A percentile compares a stretch with the other conserved stretches of the same genome.
These are phyloP conservation scores for Metarhizium brunneum DNA, from an alignment of 2,329 filamentous ascomycete species.

Conservation along the genomic window DNA sequence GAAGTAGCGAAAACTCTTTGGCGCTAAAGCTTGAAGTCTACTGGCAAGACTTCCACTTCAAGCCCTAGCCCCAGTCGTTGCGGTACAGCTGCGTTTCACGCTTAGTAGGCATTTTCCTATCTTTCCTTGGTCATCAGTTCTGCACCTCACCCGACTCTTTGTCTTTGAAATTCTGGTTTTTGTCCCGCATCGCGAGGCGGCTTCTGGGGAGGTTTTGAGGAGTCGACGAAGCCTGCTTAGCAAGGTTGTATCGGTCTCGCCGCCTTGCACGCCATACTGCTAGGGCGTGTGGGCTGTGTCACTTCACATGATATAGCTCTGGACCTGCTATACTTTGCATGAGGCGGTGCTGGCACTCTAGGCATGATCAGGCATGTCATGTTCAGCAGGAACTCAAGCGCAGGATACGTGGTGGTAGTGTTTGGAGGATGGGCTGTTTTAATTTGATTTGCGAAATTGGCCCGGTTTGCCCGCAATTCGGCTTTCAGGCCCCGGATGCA, in stretches of 20 bases:
- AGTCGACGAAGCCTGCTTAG: conserved; percentile 5
- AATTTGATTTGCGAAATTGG: not conserved
- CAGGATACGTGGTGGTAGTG: not conserved
- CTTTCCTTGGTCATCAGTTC: conserved; percentile 19
- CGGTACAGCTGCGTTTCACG: conserved; percentile 25
- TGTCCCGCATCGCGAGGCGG: conserved; percentile 18
- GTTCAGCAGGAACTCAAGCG: not conserved
- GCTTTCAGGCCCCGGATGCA: not conserved
- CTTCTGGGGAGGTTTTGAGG: conserved; percentile 27
- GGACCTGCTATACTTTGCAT: not conserved
- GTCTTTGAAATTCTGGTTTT: conserved; percentile 12
- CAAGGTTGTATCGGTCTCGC: not conserved
- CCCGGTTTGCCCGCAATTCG: not conserved
- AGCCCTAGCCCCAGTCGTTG: conserved; percentile 22
- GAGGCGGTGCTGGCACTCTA: not conserved
- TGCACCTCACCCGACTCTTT: conserved; percentile 7
- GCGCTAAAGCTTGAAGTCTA: conserved; percentile 3
- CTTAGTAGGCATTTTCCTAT: conserved; percentile 18
- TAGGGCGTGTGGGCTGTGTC: not conserved
- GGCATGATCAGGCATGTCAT: not conserved
- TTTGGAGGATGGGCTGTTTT: not conserved
- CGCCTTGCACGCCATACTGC: not conserved
- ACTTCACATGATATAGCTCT: not conserved
- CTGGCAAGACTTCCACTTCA: not conserved
- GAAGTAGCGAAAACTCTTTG: conserved; percentile 1